phyloP scores from a whole-genome alignment of 768 basidiomycete species.

The Phylloporus scabripes region DNA sequence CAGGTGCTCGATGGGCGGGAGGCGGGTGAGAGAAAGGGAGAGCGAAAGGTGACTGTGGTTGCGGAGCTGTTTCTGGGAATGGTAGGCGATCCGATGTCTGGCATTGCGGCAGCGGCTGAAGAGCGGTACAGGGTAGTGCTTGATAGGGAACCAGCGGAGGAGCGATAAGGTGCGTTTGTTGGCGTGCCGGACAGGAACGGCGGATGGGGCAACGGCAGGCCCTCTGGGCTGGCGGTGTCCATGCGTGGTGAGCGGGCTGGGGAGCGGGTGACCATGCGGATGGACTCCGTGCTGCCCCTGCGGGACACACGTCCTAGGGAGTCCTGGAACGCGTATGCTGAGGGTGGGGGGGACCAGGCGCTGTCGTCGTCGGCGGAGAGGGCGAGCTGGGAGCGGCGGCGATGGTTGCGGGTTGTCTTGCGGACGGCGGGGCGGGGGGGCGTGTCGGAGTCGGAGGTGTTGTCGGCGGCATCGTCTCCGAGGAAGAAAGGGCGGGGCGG shows the following conservation, averaged over 20 bases:
- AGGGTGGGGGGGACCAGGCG: conserved; percentile 33
- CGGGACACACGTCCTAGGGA: conserved; percentile 41
- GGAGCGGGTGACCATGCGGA: conserved; percentile 26
- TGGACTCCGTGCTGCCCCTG: conserved; percentile 39
- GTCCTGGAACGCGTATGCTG: conserved; percentile 51
- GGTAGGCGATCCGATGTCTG: conserved; percentile 6
- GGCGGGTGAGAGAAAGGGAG: conserved; percentile 65
- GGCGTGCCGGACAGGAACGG: conserved; percentile 37
- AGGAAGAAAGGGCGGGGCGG: conserved; percentile 38
- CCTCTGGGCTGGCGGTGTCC: conserved; percentile 13
- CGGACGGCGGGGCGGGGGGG: conserved; percentile 15
- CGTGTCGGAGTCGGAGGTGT: conserved; percentile 28
- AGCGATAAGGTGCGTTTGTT: conserved; percentile 38
- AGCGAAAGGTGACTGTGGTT: conserved; percentile 48
- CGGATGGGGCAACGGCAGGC: conserved; percentile 40
- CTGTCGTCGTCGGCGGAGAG: conserved; percentile 15
- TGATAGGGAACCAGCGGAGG: conserved; percentile 21
- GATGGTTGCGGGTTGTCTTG: conserved; percentile 20
- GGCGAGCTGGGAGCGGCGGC: conserved; percentile 25
- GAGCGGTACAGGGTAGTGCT: conserved; percentile 28
- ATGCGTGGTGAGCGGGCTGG: conserved; percentile 19
- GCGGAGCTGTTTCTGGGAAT: conserved; percentile 40
- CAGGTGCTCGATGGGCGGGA: conserved; percentile 60
- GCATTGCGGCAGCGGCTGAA: conserved; percentile 19
- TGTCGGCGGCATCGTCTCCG: conserved; percentile 17